Percentiles rank a stretch among this genome's conserved stretches.
phyloP scores from a whole-genome alignment of 1,139 yeast species.

The Arxiozyma telluris region DNA sequence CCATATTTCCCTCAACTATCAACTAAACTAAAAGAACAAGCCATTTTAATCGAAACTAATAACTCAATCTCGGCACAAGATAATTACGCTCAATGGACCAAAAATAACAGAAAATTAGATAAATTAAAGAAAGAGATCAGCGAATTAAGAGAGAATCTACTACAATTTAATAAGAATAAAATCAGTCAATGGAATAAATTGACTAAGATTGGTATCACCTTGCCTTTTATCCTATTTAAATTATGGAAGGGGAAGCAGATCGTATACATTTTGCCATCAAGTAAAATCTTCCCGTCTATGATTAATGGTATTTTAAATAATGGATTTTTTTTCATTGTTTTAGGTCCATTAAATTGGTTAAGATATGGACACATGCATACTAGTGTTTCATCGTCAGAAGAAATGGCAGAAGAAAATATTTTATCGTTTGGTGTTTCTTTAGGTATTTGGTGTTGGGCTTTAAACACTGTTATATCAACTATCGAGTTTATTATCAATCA shows the following conservation, averaged over 20 bases:
- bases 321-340: constrained; percentile 26
- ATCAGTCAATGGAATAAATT: constrained; percentile 36
- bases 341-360: constrained; percentile 19
- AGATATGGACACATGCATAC: constrained; percentile 2
- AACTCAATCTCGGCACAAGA: constrained; percentile 75
- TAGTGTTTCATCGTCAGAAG: background rate
- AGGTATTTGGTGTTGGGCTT: constrained; percentile 31
- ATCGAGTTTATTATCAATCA: constrained; percentile 20
- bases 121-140: constrained; percentile 47
- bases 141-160: constrained; percentile 43
- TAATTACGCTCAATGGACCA: constrained; percentile 94
- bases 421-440: constrained; percentile 23
- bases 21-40: constrained; percentile 40
- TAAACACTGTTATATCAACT: constrained; percentile 22
- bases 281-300: constrained; percentile 23
- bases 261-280: constrained; percentile 23
- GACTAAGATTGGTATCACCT: constrained; percentile 30
- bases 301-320: constrained; percentile 25
- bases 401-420: background rate
- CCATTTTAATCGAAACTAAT: constrained; percentile 43
- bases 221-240: constrained; percentile 27
- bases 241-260: constrained; percentile 29
- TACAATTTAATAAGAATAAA: constrained; percentile 35
- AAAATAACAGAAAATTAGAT: constrained; percentile 66
- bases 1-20: constrained; percentile 26